Evolutionary conservation across 345 rosid species (phyloP), one percentile per base, ranked within the genome.

Genomic region (Eucalyptus melliodora): DNA sequence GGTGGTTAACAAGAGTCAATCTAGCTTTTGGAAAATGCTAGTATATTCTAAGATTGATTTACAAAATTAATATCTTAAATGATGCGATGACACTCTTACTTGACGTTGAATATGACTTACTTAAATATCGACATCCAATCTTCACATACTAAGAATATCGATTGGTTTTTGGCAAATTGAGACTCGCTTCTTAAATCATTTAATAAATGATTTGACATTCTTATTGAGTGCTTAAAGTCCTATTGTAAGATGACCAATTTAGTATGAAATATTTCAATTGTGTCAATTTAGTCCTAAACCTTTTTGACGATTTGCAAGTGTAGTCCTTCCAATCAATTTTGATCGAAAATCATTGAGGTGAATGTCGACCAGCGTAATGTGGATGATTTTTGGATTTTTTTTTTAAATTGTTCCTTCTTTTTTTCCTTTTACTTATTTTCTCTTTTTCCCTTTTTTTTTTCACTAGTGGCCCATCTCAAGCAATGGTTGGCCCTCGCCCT

Each of bases 301-400:
- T 56, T 56, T 56, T 56, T 24, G 30, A 56, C 0, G 2, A 56
- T 56, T 56, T 56, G 62, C 4, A 9, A 24, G 6, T 56, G 27
- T 56, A 56, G 27, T 56, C 6, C 1, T 56, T 17, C 62, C 27
- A 9, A 3, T 24, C 13, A 56, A 56, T 56, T 23, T 56, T 56
- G 27, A 23, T 21, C 1, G 1, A 24, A 56, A 56, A 56, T 56
- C 30, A 23, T 24, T 56, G 13, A 9, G 6, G 3, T 56, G 13
- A 24, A 56, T 56, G 62, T 56, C 1, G 0, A 24, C 30, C 1
- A 0, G 1, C 2, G 3, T 9, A 24, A 56, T 21, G 30, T 56
- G 62, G 27, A 56, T 24, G 27, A 56, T 24, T 9, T 56, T 56
- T 24, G 27, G 27, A 23, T 56, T 56, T 56, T 56, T 56, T 21